Evolutionary conservation across 805 yeast species (phyloP), one percentile per base, ranked within the genome.

Genomic region (Pichia scutulata): DNA sequence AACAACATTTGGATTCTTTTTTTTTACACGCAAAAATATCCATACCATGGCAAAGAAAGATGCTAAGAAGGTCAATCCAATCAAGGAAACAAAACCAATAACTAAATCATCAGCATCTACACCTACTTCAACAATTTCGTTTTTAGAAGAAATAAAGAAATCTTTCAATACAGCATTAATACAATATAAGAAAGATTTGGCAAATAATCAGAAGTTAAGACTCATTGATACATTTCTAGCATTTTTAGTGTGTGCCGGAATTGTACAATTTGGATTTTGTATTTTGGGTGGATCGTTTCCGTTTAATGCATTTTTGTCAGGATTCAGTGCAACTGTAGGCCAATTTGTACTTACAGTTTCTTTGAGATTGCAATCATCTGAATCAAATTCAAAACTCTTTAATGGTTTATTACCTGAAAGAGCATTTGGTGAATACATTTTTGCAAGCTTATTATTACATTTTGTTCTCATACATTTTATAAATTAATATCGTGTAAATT

Each of bases 291-390:
- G 97, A 37, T 88, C 80, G 60, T 93, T 85, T 77, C 99, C 99
- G 18, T 93, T 93, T 77, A 93, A 93, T 69, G 98, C 97, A 23
- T 93, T 93, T 64, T 75, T 93, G 52, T 92, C 96, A 21, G 98
- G 98, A 1, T 93, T 93, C 64, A 78, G 85, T 49, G 73, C 89
- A 22, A 87, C 97, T 43, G 97, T 93, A 46, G 98, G 96, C 14
- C 98, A 93, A 68, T 93, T 93, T 66, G 98, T 93, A 24, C 76
- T 93, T 55, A 81, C 95, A 13, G 88, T 86, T 41, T 77, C 86
- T 53, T 72, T 93, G 61, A 76, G 98, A 62, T 75, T 92, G 61
- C 97, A 90, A 64, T 73, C 52, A 68, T 73, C 52, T 59, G 72
- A 43, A 60, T 62, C 47, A 18, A 52, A 56, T 44, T 50, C 52